Conservation (phyloP, 306 rosid species). For the Rosa chinensis region DNA sequence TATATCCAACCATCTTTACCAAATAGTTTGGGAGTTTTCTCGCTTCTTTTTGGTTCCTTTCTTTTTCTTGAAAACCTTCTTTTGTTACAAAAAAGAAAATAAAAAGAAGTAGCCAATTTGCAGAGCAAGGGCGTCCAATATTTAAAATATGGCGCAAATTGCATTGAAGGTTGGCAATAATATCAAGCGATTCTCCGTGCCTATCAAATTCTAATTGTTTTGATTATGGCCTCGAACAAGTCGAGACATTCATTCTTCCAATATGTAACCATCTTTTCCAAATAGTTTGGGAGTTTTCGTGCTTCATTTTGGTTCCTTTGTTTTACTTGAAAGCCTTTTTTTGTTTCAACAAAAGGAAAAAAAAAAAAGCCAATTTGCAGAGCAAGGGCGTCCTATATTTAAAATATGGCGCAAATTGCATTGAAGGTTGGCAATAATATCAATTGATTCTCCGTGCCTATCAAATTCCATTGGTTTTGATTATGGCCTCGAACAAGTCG, state of each 20-base stretch:
- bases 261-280: neutral
- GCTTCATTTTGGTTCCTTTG: neutral
- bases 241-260: neutral
- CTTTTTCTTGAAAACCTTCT: neutral
- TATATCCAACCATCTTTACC: neutral
- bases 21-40: neutral
- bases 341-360: no score
- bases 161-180: conserved; percentile 12
- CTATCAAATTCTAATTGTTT: neutral
- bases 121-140: neutral
- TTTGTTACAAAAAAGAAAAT: neutral
- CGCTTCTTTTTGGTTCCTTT: neutral
- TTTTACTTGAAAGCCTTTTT: neutral
- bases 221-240: conserved; percentile 6
- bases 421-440: neutral
- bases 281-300: neutral
- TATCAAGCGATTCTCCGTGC: neutral
- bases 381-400: neutral
- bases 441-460: conserved; percentile 2
- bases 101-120: neutral
- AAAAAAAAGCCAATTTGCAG: neutral
- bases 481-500: conserved; percentile 11
- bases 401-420: neutral
- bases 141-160: neutral
- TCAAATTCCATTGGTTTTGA: neutral